These are phyloP conservation scores for Sindora glabra DNA, from an alignment of 306 rosid species.

Conservation along the genomic window DNA sequence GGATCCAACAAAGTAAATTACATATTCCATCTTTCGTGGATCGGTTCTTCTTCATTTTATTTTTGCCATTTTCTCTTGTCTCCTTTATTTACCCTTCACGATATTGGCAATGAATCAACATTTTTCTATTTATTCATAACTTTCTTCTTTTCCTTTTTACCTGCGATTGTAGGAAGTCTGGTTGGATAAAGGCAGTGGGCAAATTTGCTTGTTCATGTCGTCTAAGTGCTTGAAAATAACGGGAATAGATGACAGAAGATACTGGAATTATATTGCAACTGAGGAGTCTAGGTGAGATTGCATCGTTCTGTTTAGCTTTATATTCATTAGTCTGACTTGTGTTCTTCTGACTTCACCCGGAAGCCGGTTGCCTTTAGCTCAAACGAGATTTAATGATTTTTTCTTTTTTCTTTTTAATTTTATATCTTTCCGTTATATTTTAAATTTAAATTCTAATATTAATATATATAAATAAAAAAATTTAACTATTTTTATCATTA, in stretches of 20 bases:
- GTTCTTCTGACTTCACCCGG: not conserved
- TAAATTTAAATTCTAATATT: too few relatives aligned
- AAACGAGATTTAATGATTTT: too few relatives aligned
- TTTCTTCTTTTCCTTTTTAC: not conserved
- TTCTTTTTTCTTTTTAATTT: too few relatives aligned
- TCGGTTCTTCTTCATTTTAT: too few relatives aligned
- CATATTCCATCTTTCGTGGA: too few relatives aligned
- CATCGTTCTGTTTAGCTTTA: not conserved
- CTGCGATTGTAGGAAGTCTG: slow-evolving; percentile 45
- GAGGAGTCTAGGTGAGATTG: slow-evolving; percentile 73
- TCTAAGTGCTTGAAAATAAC: slow-evolving; percentile 68
- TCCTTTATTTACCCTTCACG: not conserved
- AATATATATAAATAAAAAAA: too few relatives aligned
- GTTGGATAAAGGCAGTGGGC: slow-evolving; percentile 58
- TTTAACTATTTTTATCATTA: too few relatives aligned
- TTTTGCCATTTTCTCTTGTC: not conserved
- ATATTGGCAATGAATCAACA: too few relatives aligned
- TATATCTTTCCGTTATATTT: too few relatives aligned
- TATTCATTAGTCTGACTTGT: not conserved
- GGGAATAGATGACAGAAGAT: slow-evolving; percentile 87
- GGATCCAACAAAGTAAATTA: slow-evolving; percentile 45
- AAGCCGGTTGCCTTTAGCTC: too few relatives aligned
- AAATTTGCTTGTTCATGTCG: slow-evolving; percentile 53
- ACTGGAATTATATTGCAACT: slow-evolving; percentile 65
- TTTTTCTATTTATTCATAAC: not conserved